A percentile compares a stretch with the other conserved stretches of the same genome.
Evolutionary conservation across 306 rosid species (phyloP).

Genomic region (Abrus pulchellus): DNA sequence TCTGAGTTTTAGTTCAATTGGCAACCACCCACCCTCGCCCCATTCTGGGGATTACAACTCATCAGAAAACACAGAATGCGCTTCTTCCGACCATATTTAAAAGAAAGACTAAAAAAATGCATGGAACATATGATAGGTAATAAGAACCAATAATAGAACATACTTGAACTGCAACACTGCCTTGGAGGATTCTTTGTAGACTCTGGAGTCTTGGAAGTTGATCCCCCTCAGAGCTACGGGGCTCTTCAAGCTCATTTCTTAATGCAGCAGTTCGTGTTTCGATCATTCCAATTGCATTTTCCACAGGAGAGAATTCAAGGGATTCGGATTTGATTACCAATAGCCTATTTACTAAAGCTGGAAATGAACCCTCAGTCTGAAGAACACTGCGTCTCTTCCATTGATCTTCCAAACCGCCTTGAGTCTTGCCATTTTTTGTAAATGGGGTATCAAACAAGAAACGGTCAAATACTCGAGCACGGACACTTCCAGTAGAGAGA

Average conservation of each 20-base stretch:
- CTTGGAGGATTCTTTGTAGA: slow-evolving; percentile 97
- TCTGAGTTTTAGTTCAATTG: background rate
- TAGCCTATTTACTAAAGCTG: slow-evolving; percentile 97
- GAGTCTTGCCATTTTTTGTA: slow-evolving; percentile 95
- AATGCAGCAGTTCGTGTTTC: slow-evolving; percentile 97
- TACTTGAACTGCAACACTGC: slow-evolving; percentile 99
- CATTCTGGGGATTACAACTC: background rate
- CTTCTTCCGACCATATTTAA: background rate
- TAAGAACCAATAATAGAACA: slow-evolving; percentile 31
- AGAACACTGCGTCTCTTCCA: slow-evolving; percentile 97
- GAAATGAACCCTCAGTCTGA: slow-evolving; percentile 97
- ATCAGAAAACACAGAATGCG: background rate
- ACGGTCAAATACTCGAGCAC: slow-evolving; percentile 95
- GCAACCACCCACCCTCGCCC: background rate
- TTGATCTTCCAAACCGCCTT: slow-evolving; percentile 98
- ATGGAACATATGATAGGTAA: background rate
- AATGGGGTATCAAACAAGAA: slow-evolving; percentile 98
- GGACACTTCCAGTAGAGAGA: slow-evolving; percentile 92
- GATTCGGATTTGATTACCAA: slow-evolving; percentile 87
- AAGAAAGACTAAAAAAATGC: background rate
- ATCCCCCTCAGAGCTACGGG: slow-evolving; percentile 98
- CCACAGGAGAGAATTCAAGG: slow-evolving; percentile 96
- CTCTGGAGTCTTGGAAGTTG: slow-evolving; percentile 98
- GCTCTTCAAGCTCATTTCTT: slow-evolving; percentile 99
- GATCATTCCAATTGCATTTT: slow-evolving; percentile 99